Base-by-base conservation (phyloP, 257 asterid species). In the Paulownia fortunei region DNA sequence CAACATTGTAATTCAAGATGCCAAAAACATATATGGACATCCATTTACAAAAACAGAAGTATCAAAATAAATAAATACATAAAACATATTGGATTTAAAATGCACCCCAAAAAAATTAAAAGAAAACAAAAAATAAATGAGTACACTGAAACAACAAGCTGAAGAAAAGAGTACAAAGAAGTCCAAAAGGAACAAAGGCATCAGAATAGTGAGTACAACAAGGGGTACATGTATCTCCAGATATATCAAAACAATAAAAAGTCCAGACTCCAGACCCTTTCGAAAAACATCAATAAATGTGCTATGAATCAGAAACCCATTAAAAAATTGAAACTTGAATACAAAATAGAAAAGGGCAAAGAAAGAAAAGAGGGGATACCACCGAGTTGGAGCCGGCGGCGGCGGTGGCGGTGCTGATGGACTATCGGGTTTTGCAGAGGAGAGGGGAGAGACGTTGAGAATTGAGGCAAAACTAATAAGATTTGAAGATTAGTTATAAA, bases 401-500 rank as follows among this genome's bases (percentile, higher is more conserved):
- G 21, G 49, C 15, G 3, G 54, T 9, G 34, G 3, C 26, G 72
- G 6, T 13, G 52, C 16, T 21, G 2, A 41, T n/a, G 41, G 32
- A 24, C 59, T 12, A 42, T 19, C 19, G 18, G 13, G 72, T 65
- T 61, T 7, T 16, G 68, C 68, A 5, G 3, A 66, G 52, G 16
- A n/a, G 52, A 6, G 10, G 52, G 21, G 73, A 12, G 73, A 67
- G 73, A 24, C 56, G 55, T 44, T 46, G 74, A 24, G 24, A 41
- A 44, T 26, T 42, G 55, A 39, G 55, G 72, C 51, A 64, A 36
- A 64, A 37, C 51, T 64, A 5, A 2, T 13, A 15, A 15, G 56
- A 19, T 55, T 55, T 19, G 30, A 55, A 55, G 32, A 55, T 0
- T 51, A 41, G 47, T 41, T 41, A 2, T 12, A 41, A 8, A 41